Conservation (phyloP, 257 asterid genomes). For the Lavandula angustifolia region DNA sequence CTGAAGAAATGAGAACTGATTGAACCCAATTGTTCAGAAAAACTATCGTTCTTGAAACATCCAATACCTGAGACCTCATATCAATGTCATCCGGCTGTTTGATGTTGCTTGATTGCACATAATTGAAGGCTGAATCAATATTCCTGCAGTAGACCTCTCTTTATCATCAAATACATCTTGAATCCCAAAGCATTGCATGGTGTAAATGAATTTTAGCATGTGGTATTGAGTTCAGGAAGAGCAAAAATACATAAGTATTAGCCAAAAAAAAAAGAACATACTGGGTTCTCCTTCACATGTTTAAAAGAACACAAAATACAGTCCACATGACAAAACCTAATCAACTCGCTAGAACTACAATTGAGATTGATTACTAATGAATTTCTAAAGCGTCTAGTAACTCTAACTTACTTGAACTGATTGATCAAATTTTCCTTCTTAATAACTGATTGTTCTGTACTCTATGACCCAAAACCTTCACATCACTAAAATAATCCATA, state of each 20-base stretch:
- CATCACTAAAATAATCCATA: constrained; percentile 13
- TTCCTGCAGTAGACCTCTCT: constrained; percentile 58
- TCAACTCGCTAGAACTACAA: background rate
- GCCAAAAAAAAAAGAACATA: background rate
- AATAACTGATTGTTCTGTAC: background rate
- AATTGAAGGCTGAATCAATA: constrained; percentile 62
- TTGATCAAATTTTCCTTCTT: background rate
- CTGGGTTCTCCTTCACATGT: background rate
- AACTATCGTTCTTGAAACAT: constrained; percentile 57
- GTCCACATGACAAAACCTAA: background rate
- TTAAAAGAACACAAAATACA: background rate
- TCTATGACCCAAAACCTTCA: background rate
- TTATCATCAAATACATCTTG: constrained; percentile 31
- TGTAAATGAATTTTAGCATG: background rate
- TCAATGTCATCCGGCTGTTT: constrained; percentile 34
- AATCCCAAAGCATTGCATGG: constrained; percentile 10
- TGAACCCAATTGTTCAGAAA: constrained; percentile 76
- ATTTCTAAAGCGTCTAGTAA: background rate
- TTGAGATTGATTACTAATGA: constrained; percentile 5
- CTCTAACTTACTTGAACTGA: background rate
- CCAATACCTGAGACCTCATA: constrained; percentile 48
- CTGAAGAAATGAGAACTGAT: constrained; percentile 59
- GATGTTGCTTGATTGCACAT: constrained; percentile 48
- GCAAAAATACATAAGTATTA: constrained; percentile 7
- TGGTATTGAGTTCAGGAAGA: constrained; percentile 2